A percentile compares a stretch with the other conserved stretches of the same genome.
Evolutionary conservation across 768 basidiomycete species (phyloP).

Genomic region (Clathrus columnatus): DNA sequence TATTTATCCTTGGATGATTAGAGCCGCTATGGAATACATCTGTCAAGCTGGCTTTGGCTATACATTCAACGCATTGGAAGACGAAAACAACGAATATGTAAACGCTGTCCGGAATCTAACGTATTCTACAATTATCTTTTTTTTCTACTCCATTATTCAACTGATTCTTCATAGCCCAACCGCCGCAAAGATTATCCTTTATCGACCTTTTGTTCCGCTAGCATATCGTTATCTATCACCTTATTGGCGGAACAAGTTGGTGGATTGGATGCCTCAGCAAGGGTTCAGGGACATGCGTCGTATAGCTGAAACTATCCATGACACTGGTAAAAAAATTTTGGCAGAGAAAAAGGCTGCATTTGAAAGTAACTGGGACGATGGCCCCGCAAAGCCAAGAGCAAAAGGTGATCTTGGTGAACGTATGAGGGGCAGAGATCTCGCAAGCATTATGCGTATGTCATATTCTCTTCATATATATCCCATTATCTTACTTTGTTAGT

Average conservation of each 20-base stretch:
- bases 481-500: constrained; percentile 20
- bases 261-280: constrained; percentile 26
- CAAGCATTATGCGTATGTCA: constrained; percentile 36
- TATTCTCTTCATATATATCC: neutral
- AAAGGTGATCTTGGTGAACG: constrained; percentile 17
- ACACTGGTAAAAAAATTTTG: constrained; percentile 29
- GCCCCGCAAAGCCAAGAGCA: constrained; percentile 7
- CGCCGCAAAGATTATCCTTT: constrained; percentile 35
- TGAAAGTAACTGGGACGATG: neutral
- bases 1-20: constrained; percentile 27
- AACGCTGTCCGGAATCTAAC: constrained; percentile 36
- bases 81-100: constrained; percentile 33
- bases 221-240: constrained; percentile 25
- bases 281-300: constrained; percentile 25
- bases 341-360: constrained; percentile 25
- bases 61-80: constrained; percentile 40
- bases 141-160: neutral
- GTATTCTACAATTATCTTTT: constrained; percentile 17
- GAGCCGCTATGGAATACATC: constrained; percentile 40
- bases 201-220: constrained; percentile 39
- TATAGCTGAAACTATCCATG: constrained; percentile 28
- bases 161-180: constrained; percentile 31
- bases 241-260: constrained; percentile 25
- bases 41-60: constrained; percentile 41
- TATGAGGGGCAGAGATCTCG: constrained; percentile 32